These are phyloP conservation scores for Monosporascus sp. DNA, from an alignment of 2,329 filamentous ascomycete species.

Conservation along the genomic window DNA sequence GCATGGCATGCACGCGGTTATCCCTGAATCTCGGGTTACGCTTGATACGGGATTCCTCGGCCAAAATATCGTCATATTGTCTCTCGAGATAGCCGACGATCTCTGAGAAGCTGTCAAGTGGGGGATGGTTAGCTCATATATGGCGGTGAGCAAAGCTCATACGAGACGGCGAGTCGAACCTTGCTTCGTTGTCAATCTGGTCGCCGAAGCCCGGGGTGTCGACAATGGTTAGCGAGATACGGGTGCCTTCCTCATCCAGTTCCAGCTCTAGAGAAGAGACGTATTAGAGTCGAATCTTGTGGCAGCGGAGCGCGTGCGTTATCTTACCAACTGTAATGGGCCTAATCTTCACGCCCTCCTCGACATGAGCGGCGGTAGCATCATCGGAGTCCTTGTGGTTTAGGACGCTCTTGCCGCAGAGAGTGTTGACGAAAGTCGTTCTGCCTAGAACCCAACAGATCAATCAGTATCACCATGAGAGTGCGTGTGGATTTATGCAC, in stretches of 20 bases:
- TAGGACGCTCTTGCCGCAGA: conserved; percentile 91
- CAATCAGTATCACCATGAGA: conserved; percentile 5
- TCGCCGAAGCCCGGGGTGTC: conserved; percentile 98
- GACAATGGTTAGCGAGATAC: conserved; percentile 96
- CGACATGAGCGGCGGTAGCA: conserved; percentile 78
- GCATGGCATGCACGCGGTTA: conserved; percentile 95
- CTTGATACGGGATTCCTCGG: conserved; percentile 99
- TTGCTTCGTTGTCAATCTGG: conserved; percentile 98
- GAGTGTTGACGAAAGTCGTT: conserved; percentile 98
- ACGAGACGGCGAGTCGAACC: conserved; percentile 45
- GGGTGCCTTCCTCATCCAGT: conserved; percentile 95
- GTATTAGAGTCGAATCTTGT: conserved; percentile 15
- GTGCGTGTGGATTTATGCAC: not conserved
- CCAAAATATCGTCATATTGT: conserved; percentile 99
- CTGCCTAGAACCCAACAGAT: conserved; percentile 55
- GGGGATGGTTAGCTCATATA: not conserved
- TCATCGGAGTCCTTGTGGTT: conserved; percentile 91
- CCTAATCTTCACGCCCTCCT: conserved; percentile 98
- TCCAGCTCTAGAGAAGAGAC: conserved; percentile 64
- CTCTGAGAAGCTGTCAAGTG: conserved; percentile 71
- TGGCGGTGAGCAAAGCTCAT: conserved; percentile 21
- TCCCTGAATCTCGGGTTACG: conserved; percentile 99
- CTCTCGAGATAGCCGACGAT: conserved; percentile 98
- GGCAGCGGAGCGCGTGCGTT: not conserved
- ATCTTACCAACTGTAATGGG: conserved; percentile 89